Conservation (phyloP, 2,329 filamentous ascomycete species). For the Fusarium cicatricum region DNA sequence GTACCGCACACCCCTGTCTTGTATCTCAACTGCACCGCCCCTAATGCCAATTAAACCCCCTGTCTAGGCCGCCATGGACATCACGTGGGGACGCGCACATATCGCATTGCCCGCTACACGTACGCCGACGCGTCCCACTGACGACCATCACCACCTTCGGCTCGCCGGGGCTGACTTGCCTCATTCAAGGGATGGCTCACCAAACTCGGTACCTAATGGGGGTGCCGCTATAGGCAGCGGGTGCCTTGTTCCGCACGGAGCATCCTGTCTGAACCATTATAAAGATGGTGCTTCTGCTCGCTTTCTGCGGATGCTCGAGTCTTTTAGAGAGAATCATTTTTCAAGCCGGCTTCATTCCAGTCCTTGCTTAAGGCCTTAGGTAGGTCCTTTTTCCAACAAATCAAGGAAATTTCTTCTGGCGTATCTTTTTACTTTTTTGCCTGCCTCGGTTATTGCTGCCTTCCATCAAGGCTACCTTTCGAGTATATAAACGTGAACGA, state of each 20-base stretch:
- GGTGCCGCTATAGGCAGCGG: slow-evolving; percentile 37
- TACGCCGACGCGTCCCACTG: slow-evolving; percentile 23
- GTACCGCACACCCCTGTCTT: slow-evolving; percentile 8
- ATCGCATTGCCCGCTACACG: slow-evolving; percentile 31
- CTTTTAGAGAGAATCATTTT: slow-evolving; percentile 32
- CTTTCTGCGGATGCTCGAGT: slow-evolving; percentile 9
- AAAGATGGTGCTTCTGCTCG: slow-evolving; percentile 35
- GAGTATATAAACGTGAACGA: slow-evolving; percentile 20
- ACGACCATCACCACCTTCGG: slow-evolving; percentile 36
- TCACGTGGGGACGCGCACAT: slow-evolving; percentile 34
- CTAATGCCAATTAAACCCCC: slow-evolving; percentile 13
- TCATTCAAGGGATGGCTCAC: slow-evolving; percentile 23
- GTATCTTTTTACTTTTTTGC: slow-evolving; percentile 18
- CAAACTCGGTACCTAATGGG: slow-evolving; percentile 9
- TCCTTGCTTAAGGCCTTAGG: slow-evolving; percentile 42
- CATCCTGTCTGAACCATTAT: slow-evolving; percentile 36
- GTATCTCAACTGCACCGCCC: slow-evolving; percentile 1
- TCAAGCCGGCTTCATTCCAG: slow-evolving; percentile 24
- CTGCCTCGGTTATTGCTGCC: slow-evolving; percentile 19
- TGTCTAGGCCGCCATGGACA: background rate
- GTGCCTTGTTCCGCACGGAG: slow-evolving; percentile 32
- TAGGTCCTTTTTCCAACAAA: slow-evolving; percentile 40
- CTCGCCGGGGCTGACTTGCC: slow-evolving; percentile 30
- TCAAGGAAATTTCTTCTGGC: slow-evolving; percentile 20
- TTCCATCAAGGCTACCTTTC: slow-evolving; percentile 4